Percentiles rank a stretch among this genome's conserved stretches.
Conservation (phyloP, 2,329 filamentous ascomycete species). For the Thielaviopsis euricoi region DNA sequence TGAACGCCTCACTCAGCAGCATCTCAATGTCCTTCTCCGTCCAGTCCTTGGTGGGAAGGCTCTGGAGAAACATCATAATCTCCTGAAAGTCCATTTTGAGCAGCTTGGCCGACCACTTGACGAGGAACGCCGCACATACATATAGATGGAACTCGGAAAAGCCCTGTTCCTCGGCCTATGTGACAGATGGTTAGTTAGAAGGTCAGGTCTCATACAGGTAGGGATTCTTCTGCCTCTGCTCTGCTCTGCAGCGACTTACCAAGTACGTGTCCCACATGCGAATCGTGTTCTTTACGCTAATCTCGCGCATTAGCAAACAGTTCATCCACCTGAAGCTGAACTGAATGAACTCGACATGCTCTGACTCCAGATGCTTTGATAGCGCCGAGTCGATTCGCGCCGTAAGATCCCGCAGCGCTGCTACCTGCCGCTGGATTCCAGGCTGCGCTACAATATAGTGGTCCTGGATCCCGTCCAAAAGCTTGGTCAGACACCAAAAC, state of each 20-base stretch:
- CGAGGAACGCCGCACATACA: constrained; percentile 91
- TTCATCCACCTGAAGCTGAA: constrained; percentile 99
- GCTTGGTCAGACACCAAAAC: constrained; percentile 95
- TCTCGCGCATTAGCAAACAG: constrained; percentile 91
- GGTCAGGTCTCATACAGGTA: no score
- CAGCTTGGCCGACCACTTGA: constrained; percentile 94
- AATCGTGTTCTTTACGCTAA: constrained; percentile 91
- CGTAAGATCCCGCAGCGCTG: constrained; percentile 75
- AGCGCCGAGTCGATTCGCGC: constrained; percentile 71
- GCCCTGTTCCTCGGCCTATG: constrained; percentile 87
- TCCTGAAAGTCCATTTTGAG: constrained; percentile 97
- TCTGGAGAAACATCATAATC: constrained; percentile 98
- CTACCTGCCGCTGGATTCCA: constrained; percentile 87
- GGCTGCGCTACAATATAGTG: constrained; percentile 98
- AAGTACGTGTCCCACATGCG: constrained; percentile 99
- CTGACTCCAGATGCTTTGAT: constrained; percentile 74
- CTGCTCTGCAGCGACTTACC: constrained; percentile 35
- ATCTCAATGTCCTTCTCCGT: constrained; percentile 97
- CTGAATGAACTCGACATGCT: constrained; percentile 95
- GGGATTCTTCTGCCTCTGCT: background rate
- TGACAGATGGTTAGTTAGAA: background rate
- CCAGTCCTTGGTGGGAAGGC: constrained; percentile 82
- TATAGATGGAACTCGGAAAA: constrained; percentile 98
- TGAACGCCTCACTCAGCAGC: constrained; percentile 87
- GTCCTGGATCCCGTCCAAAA: constrained; percentile 97